phyloP scores from a whole-genome alignment of 768 basidiomycete genomes.

The Lepiota brunneoincarnata region DNA sequence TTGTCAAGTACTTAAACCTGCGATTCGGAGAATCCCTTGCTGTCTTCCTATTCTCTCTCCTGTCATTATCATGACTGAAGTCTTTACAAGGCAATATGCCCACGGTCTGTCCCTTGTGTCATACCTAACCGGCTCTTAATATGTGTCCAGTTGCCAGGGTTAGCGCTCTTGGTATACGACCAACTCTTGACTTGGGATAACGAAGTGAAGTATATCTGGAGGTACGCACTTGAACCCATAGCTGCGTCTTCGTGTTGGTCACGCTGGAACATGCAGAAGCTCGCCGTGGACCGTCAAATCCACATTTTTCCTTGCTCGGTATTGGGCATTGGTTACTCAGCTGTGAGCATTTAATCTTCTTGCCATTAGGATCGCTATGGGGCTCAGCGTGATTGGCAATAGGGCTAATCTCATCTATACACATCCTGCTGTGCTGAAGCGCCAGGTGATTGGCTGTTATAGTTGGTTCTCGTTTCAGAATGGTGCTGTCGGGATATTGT shows the following conservation, averaged over 20 bases:
- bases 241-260: not conserved
- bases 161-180: slow-evolving; percentile 1
- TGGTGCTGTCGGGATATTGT: not conserved
- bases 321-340: not conserved
- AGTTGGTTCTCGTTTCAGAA: slow-evolving; percentile 1
- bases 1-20: too few relatives aligned
- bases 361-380: not conserved
- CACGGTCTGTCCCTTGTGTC: not conserved
- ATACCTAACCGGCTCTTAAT: too few relatives aligned
- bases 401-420: not conserved
- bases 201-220: slow-evolving; percentile 5
- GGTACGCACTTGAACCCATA: not conserved
- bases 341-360: not conserved
- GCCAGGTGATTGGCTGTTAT: not conserved
- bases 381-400: not conserved
- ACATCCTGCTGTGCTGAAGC: not conserved
- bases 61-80: not conserved
- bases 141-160: not conserved
- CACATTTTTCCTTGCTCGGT: not conserved
- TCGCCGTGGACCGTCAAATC: not conserved
- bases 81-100: not conserved
- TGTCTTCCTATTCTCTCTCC: too few relatives aligned
- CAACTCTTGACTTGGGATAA: slow-evolving; percentile 3
- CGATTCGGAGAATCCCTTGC: too few relatives aligned
- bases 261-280: not conserved